Conservation (phyloP, 2,329 filamentous ascomycete genomes). For the Fusarium brachygibbosum region DNA sequence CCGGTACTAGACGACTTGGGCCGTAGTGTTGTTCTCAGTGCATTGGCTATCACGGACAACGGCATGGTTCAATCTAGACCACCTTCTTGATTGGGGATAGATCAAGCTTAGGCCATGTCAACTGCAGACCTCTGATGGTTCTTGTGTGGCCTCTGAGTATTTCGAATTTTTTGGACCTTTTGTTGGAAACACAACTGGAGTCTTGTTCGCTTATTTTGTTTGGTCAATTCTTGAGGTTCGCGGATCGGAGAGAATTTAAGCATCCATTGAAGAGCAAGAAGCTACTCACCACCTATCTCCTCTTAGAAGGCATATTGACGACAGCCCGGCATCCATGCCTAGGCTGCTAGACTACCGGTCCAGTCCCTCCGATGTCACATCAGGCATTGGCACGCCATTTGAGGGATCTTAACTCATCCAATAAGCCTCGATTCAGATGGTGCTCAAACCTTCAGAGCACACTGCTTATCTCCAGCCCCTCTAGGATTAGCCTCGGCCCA, state of each 20-base stretch:
- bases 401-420: constrained; percentile 28
- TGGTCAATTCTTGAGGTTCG: background rate
- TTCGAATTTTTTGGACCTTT: constrained; percentile 46
- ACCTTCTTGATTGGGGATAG: constrained; percentile 41
- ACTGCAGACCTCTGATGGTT: constrained; percentile 25
- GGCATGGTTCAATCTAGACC: constrained; percentile 25
- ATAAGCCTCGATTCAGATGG: constrained; percentile 34
- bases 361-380: constrained; percentile 19
- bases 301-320: background rate
- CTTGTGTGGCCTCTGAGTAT: constrained; percentile 28
- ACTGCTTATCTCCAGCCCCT: constrained; percentile 48
- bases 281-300: background rate
- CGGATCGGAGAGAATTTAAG: background rate
- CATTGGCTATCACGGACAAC: constrained; percentile 35
- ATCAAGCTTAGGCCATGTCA: constrained; percentile 19
- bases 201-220: constrained; percentile 19
- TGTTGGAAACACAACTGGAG: constrained; percentile 22
- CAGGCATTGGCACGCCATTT: constrained; percentile 40
- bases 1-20: constrained; percentile 31
- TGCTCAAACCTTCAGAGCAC: constrained; percentile 30
- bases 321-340: background rate
- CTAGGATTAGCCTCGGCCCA: constrained; percentile 45
- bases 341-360: background rate
- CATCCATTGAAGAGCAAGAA: background rate
- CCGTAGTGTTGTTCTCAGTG: constrained; percentile 22